Percentiles rank a stretch among this genome's conserved stretches.
These are phyloP conservation scores for Aspergillus quadricinctus DNA, from an alignment of 2,329 filamentous ascomycete genomes.

Conservation along the genomic window DNA sequence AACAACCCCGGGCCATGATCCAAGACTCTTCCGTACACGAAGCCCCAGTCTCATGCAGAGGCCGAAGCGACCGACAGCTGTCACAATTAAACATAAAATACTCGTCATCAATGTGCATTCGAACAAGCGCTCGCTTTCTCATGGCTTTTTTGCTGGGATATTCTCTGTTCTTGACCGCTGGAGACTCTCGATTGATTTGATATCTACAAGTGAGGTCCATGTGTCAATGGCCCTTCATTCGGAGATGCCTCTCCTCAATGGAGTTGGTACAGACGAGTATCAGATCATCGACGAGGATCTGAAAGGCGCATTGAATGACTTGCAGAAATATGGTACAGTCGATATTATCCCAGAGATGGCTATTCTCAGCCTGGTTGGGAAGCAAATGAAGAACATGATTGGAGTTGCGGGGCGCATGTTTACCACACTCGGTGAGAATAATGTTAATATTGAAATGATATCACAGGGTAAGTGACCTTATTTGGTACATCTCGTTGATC, in stretches of 20 bases:
- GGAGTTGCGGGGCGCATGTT: slow-evolving; percentile 95
- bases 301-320: slow-evolving; percentile 62
- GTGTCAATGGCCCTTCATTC: slow-evolving; percentile 95
- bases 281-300: slow-evolving; percentile 61
- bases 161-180: slow-evolving; percentile 86
- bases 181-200: slow-evolving; percentile 87
- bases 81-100: slow-evolving; percentile 97
- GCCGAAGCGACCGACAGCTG: slow-evolving; percentile 75
- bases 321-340: slow-evolving; percentile 80
- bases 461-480: slow-evolving; percentile 70
- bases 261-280: slow-evolving; percentile 45
- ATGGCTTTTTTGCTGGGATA: slow-evolving; percentile 91
- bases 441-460: slow-evolving; percentile 99
- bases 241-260: slow-evolving; percentile 54
- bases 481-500: slow-evolving; percentile 1
- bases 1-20: slow-evolving; percentile 52
- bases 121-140: slow-evolving; percentile 92
- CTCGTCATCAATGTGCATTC: slow-evolving; percentile 97
- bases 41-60: slow-evolving; percentile 48
- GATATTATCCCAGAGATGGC: slow-evolving; percentile 90
- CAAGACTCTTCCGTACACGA: slow-evolving; percentile 48
- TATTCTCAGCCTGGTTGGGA: slow-evolving; percentile 89
- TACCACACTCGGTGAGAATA: slow-evolving; percentile 84
- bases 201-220: slow-evolving; percentile 94
- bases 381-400: slow-evolving; percentile 96